Base-by-base conservation (phyloP, 2,329 filamentous ascomycete genomes). In the Ophiostoma populinum region DNA sequence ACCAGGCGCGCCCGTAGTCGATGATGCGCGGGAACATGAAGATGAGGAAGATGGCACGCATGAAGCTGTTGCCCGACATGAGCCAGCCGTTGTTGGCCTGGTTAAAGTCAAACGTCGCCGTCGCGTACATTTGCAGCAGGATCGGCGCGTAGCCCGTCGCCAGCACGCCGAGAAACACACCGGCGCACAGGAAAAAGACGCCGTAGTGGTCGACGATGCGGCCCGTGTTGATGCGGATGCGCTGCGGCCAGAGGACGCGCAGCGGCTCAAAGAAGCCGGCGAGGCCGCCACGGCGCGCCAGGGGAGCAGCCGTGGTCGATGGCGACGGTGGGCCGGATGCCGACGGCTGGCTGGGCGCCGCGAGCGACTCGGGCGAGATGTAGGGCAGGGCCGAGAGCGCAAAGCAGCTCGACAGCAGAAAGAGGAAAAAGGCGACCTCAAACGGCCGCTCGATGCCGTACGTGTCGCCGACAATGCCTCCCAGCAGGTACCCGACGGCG, bases 81-180 rank as follows among this genome's bases (percentile, higher is more conserved):
- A 72, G 56, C 49, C 57, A 64, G 6, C 66, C 67, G 37, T 72
- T 72, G 35, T 69, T 58, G 1, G 53, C 58, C n/a, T 68, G 67
- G 31, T 55, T 55, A 38, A 72, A 73, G 39, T 58, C 54, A 41
- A 71, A 72, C 0, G 55, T 56, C 1, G 66, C 61, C 0, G 67
- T 70, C 3, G 65, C 65, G 37, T 70, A 72, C 57, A 72, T 62
- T 41, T 72, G 68, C 21, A 72, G 61, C 0, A 81, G 54, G 0
- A 69, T 58, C 0, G 72, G 69, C 0, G 75, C 73, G 37, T 78
- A 81, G 2, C 72, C 74, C 0, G 76, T 80, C 0, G 76, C 75
- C 3, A 57, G 63, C 0, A 80, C 73, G 0, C 70, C 75, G 0
- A 77, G 52, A 39, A 79, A 81, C 2, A 78, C 72, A 2, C 76